Conservation (phyloP, 2,329 filamentous ascomycete genomes). For the Cryphonectria parasitica region DNA sequence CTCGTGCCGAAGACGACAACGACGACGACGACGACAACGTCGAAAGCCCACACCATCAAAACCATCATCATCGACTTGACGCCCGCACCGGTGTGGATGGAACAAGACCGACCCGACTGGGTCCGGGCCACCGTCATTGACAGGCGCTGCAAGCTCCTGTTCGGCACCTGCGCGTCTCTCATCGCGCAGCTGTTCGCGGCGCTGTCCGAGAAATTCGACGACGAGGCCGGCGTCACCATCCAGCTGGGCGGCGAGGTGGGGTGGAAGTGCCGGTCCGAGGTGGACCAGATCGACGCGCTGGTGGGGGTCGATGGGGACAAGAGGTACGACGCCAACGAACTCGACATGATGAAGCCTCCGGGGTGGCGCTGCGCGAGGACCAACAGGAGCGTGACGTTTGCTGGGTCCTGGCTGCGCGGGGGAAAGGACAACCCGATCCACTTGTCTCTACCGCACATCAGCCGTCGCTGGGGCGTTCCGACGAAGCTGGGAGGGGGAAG, state of each 20-base stretch:
- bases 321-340: no score
- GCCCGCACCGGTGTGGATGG: constrained; percentile 12
- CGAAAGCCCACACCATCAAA: background rate
- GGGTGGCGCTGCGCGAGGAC: background rate
- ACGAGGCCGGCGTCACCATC: background rate
- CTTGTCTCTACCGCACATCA: background rate
- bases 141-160: background rate
- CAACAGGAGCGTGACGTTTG: background rate
- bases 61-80: constrained; percentile 13
- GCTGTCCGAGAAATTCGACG: background rate
- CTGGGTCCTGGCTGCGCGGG: constrained; percentile 1
- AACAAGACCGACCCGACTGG: background rate
- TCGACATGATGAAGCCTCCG: background rate
- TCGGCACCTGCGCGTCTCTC: background rate
- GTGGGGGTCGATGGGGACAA: background rate
- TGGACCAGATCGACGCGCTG: background rate
- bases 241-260: constrained; percentile 3
- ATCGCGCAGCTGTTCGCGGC: background rate
- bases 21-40: background rate
- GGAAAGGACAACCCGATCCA: background rate
- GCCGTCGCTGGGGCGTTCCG: background rate
- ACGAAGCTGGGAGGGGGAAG: background rate
- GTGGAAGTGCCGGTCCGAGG: background rate
- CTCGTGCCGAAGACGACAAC: background rate
- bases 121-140: constrained; percentile 7